These are phyloP conservation scores for Rhynchospora pubera DNA, from an alignment of 176 grass and related monocot genomes.

Conservation along the genomic window DNA sequence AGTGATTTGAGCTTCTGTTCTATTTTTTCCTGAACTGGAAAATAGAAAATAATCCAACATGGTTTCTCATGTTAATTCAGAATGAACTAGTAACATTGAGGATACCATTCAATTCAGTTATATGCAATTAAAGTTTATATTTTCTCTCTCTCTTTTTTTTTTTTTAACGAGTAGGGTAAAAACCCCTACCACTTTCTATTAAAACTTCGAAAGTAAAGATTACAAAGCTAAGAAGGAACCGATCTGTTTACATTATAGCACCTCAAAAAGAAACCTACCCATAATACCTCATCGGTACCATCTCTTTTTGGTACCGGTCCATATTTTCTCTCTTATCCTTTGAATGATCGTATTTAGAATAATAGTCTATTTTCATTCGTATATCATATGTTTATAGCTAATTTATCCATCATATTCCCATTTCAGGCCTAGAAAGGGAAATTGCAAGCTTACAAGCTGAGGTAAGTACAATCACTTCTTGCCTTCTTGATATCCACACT, in stretches of 20 bases:
- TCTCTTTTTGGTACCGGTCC: too few relatives aligned
- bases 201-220: too few relatives aligned
- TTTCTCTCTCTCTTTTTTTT: too few relatives aligned
- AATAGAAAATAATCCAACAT: neutral
- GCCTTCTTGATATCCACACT: neutral
- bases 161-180: too few relatives aligned
- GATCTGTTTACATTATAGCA: too few relatives aligned
- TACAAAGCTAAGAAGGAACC: too few relatives aligned
- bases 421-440: constrained; percentile 78
- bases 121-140: neutral
- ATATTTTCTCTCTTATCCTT: neutral
- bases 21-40: neutral
- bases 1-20: neutral
- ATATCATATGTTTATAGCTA: neutral
- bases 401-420: neutral
- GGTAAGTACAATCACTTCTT: constrained; percentile 30
- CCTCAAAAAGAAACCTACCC: too few relatives aligned
- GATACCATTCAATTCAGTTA: neutral
- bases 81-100: neutral
- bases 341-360: neutral
- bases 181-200: too few relatives aligned
- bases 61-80: neutral
- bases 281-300: too few relatives aligned
- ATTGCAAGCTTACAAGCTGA: constrained; percentile 68
- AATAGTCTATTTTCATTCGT: neutral